These are phyloP conservation scores for Penicillium sp. DNA, from an alignment of 2,329 filamentous ascomycete species.

Conservation along the genomic window DNA sequence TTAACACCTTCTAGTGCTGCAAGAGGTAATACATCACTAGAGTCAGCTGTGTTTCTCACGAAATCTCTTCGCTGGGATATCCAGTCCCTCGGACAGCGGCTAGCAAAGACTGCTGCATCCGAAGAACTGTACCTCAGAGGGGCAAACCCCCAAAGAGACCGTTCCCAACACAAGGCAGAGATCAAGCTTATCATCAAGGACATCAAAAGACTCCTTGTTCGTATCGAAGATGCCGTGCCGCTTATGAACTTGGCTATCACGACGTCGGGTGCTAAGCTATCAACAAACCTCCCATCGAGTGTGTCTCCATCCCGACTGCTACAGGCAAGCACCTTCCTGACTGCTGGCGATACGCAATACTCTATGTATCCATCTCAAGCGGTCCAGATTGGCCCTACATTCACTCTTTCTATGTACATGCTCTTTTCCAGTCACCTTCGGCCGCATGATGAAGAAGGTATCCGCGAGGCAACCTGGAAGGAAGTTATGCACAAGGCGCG, in stretches of 20 bases:
- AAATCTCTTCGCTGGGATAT: slow-evolving; percentile 78
- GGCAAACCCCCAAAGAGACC: too few relatives aligned
- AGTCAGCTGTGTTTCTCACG: slow-evolving; percentile 74
- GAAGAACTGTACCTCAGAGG: slow-evolving; percentile 41
- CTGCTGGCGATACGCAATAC: slow-evolving; percentile 76
- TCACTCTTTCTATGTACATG: slow-evolving; percentile 87
- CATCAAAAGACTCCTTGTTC: slow-evolving; percentile 63
- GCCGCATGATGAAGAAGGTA: slow-evolving; percentile 47
- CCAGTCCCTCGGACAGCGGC: slow-evolving; percentile 63
- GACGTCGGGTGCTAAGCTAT: slow-evolving; percentile 79
- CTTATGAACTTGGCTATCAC: slow-evolving; percentile 89
- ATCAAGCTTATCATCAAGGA: slow-evolving; percentile 62
- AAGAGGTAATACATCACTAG: slow-evolving; percentile 68
- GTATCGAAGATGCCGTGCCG: slow-evolving; percentile 85
- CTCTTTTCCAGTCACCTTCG: slow-evolving; percentile 72
- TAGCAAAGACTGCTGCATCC: slow-evolving; percentile 60
- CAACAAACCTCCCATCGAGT: slow-evolving; percentile 65
- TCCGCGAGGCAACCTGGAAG: slow-evolving; percentile 74
- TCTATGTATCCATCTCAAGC: slow-evolving; percentile 53
- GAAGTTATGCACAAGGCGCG: slow-evolving; percentile 90
- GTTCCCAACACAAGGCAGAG: slow-evolving; percentile 48
- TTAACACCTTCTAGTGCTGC: slow-evolving; percentile 55
- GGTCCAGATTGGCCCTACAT: slow-evolving; percentile 77
- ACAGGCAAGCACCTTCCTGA: slow-evolving; percentile 89
- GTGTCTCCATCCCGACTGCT: slow-evolving; percentile 84